These are phyloP conservation scores for Dillenia suffruticosa DNA, from an alignment of 164 flowering plant genomes.

Conservation along the genomic window DNA sequence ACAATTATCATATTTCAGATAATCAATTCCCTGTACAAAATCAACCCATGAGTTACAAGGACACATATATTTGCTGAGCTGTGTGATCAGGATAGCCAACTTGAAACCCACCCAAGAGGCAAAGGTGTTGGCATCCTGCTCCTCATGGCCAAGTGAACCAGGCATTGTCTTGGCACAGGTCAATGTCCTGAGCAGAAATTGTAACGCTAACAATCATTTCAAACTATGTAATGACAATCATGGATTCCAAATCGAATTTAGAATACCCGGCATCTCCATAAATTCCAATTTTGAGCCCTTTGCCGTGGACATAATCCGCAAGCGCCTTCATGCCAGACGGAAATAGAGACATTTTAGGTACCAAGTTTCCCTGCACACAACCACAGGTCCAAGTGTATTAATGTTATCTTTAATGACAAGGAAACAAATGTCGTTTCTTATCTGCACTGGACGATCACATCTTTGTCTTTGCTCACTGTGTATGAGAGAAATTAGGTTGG, in stretches of 20 bases:
- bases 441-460: no score
- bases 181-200: background rate
- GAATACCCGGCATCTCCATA: conserved; percentile 9
- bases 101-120: background rate
- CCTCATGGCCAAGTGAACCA: background rate
- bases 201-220: no score
- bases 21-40: conserved; percentile 42
- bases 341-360: conserved; percentile 3
- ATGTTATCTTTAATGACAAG: no score
- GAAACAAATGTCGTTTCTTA: no score
- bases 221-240: no score
- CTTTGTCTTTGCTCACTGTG: no score
- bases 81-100: background rate
- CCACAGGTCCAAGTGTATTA: no score
- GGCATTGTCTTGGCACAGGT: background rate
- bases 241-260: no score
- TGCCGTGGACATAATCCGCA: conserved; percentile 8
- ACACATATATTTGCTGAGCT: background rate
- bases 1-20: conserved; percentile 61
- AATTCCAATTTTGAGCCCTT: conserved; percentile 10
- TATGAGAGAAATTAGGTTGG: no score
- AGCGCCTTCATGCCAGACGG: conserved; percentile 13
- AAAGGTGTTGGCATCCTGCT: background rate
- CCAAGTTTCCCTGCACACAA: conserved; percentile 11
- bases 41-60: no score